phyloP scores from a whole-genome alignment of 768 basidiomycete species.

The Psilocybe cyanescens region DNA sequence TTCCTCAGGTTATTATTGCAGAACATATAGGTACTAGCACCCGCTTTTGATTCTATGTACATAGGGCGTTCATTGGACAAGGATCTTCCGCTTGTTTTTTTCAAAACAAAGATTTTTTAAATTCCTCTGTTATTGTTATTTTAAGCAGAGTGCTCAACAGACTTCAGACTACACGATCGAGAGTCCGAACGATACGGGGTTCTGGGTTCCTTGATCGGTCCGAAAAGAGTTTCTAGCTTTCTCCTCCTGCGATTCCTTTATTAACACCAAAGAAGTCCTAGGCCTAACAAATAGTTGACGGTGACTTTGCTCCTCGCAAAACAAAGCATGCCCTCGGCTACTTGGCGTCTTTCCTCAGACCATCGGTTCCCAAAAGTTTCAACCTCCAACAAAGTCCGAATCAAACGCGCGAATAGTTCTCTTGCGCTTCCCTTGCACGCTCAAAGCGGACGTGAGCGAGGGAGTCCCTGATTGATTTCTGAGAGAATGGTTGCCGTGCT shows the following conservation, averaged over 20 bases:
- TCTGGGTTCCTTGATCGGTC: background rate
- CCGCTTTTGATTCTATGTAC: background rate
- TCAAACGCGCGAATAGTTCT: constrained; percentile 1
- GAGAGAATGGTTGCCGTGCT: background rate
- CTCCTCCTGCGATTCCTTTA: background rate
- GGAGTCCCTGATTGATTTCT: background rate
- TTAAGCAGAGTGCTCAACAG: background rate
- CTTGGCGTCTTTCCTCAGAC: background rate
- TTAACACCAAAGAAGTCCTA: background rate
- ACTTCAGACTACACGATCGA: background rate
- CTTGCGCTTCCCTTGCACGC: background rate
- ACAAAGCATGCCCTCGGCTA: background rate
- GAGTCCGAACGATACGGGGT: background rate
- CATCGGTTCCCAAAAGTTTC: background rate
- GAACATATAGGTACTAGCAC: background rate
- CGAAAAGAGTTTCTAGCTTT: background rate
- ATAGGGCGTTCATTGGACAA: background rate
- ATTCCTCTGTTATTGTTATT: background rate
- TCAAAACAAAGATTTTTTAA: background rate
- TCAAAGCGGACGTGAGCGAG: background rate
- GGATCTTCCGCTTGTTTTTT: background rate
- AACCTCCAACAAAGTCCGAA: constrained; percentile 2
- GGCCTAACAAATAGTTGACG: background rate
- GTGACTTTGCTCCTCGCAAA: background rate
- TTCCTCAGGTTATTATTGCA: background rate